A percentile compares a stretch with the other conserved stretches of the same genome.
Evolutionary conservation across 306 rosid species (phyloP).

Genomic region (Hippophae rhamnoides): DNA sequence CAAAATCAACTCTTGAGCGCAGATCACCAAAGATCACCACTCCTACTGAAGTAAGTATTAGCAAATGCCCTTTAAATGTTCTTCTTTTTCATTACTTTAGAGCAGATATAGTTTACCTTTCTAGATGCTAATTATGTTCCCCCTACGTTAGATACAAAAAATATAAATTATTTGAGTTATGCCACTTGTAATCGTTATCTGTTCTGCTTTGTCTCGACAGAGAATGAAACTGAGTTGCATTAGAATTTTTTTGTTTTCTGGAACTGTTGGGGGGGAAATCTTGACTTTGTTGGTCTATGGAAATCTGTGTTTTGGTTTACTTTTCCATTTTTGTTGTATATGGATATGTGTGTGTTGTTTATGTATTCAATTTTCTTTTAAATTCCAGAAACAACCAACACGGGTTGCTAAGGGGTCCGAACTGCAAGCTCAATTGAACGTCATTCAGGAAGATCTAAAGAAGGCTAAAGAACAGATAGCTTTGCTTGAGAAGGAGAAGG

Average conservation of each 20-base stretch:
- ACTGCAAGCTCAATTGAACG: conserved; percentile 52
- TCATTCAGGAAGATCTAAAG: conserved; percentile 77
- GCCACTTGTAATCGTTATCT: not conserved
- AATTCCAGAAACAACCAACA: conserved; percentile 56
- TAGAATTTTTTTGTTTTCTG: not conserved
- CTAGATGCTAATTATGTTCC: too few species aligned
- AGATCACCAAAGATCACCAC: conserved; percentile 56
- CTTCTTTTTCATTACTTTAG: not conserved
- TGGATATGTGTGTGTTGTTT: not conserved
- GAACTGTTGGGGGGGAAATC: not conserved
- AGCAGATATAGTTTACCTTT: too few species aligned
- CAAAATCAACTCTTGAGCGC: conserved; percentile 54
- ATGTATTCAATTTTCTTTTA: conserved; percentile 9
- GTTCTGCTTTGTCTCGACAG: not conserved
- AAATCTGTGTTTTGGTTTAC: not conserved
- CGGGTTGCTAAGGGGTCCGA: conserved; percentile 59
- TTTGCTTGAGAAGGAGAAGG: conserved; percentile 70
- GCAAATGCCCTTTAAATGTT: not conserved
- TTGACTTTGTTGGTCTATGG: not conserved
- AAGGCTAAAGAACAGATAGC: conserved; percentile 71
- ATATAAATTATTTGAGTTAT: not conserved
- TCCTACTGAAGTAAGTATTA: conserved; percentile 68
- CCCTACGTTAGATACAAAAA: too few species aligned
- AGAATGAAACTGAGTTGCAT: not conserved
- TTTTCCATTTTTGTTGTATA: not conserved